Percentiles rank a stretch among this genome's conserved stretches.
phyloP scores from a whole-genome alignment of 352 stramenopile species.

The Aphanomyces stellatus region DNA sequence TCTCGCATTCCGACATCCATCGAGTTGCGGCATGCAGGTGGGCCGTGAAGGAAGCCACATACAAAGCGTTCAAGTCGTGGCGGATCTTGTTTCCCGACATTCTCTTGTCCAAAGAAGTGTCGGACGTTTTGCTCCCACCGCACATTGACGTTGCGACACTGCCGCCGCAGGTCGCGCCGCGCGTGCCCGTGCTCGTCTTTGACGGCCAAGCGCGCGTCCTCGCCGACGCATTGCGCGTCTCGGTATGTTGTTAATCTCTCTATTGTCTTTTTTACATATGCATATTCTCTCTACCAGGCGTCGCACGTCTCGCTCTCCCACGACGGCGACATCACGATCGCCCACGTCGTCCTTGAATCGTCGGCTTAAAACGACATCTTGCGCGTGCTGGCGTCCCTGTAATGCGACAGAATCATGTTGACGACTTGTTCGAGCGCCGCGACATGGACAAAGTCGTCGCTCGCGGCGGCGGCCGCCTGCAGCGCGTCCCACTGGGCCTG shows the following conservation, averaged over 20 bases:
- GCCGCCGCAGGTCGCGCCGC: background rate
- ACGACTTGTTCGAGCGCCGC: slow-evolving; percentile 49
- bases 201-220: slow-evolving; percentile 44
- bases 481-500: slow-evolving; percentile 41
- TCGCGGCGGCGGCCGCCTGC: slow-evolving; percentile 26
- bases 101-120: slow-evolving; percentile 19
- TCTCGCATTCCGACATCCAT: background rate
- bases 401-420: slow-evolving; percentile 52
- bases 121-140: background rate
- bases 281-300: slow-evolving; percentile 28
- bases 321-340: slow-evolving; percentile 72
- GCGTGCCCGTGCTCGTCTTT: slow-evolving; percentile 33
- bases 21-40: slow-evolving; percentile 29
- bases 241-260: slow-evolving; percentile 35
- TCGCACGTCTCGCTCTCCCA: slow-evolving; percentile 69
- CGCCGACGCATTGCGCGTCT: slow-evolving; percentile 39
- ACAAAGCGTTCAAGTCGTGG: slow-evolving; percentile 75
- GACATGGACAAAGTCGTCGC: slow-evolving; percentile 40
- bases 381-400: slow-evolving; percentile 35
- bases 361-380: slow-evolving; percentile 45
- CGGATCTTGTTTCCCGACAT: slow-evolving; percentile 77
- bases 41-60: slow-evolving; percentile 75
- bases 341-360: slow-evolving; percentile 52
- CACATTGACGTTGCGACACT: too few species aligned
- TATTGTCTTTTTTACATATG: background rate